These are phyloP conservation scores for Coemansia sp. DNA, from an alignment of 192 early-diverging fungal species.

Conservation along the genomic window DNA sequence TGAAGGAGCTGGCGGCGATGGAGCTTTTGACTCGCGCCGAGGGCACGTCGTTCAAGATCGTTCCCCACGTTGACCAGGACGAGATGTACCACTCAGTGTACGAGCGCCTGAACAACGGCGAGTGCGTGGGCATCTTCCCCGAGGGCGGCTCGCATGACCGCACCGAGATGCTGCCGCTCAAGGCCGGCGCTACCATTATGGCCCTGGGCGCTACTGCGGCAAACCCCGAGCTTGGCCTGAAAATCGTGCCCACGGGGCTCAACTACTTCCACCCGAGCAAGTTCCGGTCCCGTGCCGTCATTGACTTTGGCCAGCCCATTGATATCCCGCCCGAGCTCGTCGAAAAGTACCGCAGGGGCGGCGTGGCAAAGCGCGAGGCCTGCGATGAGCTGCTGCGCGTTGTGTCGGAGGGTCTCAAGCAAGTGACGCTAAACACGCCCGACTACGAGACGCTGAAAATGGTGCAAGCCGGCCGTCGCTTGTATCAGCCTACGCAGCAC, in stretches of 20 bases:
- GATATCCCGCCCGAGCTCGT: slow-evolving; percentile 75
- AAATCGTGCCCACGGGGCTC: slow-evolving; percentile 89
- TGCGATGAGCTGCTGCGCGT: slow-evolving; percentile 75
- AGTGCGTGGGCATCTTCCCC: slow-evolving; percentile 95
- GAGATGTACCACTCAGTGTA: slow-evolving; percentile 85
- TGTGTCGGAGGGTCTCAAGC: slow-evolving; percentile 76
- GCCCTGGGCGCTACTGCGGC: slow-evolving; percentile 86
- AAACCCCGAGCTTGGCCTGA: slow-evolving; percentile 81
- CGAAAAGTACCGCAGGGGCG: slow-evolving; percentile 80
- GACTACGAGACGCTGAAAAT: slow-evolving; percentile 85
- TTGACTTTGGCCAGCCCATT: slow-evolving; percentile 95
- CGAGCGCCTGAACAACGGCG: slow-evolving; percentile 65
- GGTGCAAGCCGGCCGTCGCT: slow-evolving; percentile 88
- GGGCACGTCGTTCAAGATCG: slow-evolving; percentile 62
- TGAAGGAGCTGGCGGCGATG: slow-evolving; percentile 68
- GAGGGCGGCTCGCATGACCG: slow-evolving; percentile 98
- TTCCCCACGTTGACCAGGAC: slow-evolving; percentile 87
- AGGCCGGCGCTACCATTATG: slow-evolving; percentile 84
- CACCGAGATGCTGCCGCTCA: slow-evolving; percentile 92
- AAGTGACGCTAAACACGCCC: slow-evolving; percentile 88
- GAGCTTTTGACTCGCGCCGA: slow-evolving; percentile 60
- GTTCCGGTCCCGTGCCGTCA: slow-evolving; percentile 96
- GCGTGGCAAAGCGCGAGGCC: slow-evolving; percentile 78
- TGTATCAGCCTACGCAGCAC: slow-evolving; percentile 86
- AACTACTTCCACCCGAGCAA: slow-evolving; percentile 95